phyloP scores from a whole-genome alignment of 805 yeast genomes.

The Candida ortonii region DNA sequence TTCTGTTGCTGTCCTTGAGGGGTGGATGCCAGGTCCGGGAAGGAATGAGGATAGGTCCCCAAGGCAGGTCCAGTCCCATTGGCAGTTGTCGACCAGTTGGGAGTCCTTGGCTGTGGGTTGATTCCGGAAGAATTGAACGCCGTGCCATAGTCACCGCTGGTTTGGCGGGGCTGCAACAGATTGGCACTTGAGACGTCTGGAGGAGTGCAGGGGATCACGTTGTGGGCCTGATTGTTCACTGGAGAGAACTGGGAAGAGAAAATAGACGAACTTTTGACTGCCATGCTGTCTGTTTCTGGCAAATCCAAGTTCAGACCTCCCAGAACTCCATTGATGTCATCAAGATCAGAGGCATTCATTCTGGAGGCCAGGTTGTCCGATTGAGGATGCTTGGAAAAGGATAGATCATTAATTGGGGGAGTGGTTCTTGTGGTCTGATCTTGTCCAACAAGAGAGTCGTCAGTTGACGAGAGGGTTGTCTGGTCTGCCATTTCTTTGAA shows the following conservation, averaged over 20 bases:
- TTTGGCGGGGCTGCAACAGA: conserved; percentile 13
- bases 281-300: conserved; percentile 10
- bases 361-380: conserved; percentile 5
- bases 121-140: too few relatives aligned
- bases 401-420: conserved; percentile 31
- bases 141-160: conserved; percentile 6
- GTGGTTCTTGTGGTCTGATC: conserved; percentile 31
- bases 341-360: conserved; percentile 23
- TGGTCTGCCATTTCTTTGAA: conserved; percentile 37
- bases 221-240: conserved; percentile 16
- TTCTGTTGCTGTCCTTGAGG: conserved; percentile 17
- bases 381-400: conserved; percentile 15
- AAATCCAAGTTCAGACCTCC: conserved; percentile 44
- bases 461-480: conserved; percentile 33
- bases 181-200: conserved; percentile 24
- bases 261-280: conserved; percentile 16
- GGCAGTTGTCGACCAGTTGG: conserved; percentile 32
- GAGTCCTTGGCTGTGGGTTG: conserved; percentile 36
- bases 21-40: conserved; percentile 23
- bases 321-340: conserved; percentile 48
- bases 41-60: conserved; percentile 19
- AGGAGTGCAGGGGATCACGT: conserved; percentile 28
- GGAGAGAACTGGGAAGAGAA: conserved; percentile 29
- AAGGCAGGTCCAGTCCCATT: conserved; percentile 12
- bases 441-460: conserved; percentile 24